A percentile compares a stretch with the other conserved stretches of the same genome.
Conservation (phyloP, 345 rosid genomes). For the Ceriops tagal region DNA sequence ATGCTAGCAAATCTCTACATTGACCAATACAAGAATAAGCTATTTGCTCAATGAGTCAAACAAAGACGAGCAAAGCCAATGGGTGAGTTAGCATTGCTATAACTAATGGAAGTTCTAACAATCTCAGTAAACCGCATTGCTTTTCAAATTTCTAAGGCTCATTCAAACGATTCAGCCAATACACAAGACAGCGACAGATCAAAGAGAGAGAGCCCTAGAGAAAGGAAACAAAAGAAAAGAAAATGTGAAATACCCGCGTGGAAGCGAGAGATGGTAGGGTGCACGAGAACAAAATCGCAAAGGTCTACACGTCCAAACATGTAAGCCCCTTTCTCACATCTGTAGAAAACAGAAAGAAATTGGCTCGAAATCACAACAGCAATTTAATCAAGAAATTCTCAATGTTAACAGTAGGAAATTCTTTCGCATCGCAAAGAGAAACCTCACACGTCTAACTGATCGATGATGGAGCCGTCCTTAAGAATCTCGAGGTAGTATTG, state of each 20-base stretch:
- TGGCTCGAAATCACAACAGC: neutral
- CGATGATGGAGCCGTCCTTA: slow-evolving; percentile 76
- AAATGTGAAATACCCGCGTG: slow-evolving; percentile 63
- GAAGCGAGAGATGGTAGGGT: slow-evolving; percentile 85
- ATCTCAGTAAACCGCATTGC: too few species aligned
- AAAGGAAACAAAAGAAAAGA: neutral
- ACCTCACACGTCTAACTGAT: slow-evolving; percentile 55
- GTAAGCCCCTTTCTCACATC: slow-evolving; percentile 85
- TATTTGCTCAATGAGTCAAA: too few species aligned
- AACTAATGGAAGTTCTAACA: too few species aligned
- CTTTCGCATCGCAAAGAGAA: neutral
- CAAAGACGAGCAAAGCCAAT: too few species aligned
- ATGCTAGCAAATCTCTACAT: too few species aligned
- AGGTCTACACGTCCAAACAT: slow-evolving; percentile 88
- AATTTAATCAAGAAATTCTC: too few species aligned
- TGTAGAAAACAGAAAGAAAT: slow-evolving; percentile 16
- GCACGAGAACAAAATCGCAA: slow-evolving; percentile 87
- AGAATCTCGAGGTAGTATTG: slow-evolving; percentile 67
- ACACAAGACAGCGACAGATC: neutral
- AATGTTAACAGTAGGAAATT: too few species aligned
- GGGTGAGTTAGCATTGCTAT: too few species aligned
- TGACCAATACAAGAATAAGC: too few species aligned
- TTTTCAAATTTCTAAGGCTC: neutral
- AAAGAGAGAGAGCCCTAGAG: neutral
- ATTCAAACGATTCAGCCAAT: neutral